phyloP scores from a whole-genome alignment of 2,329 filamentous ascomycete genomes.

The Hypoxylon sp. region DNA sequence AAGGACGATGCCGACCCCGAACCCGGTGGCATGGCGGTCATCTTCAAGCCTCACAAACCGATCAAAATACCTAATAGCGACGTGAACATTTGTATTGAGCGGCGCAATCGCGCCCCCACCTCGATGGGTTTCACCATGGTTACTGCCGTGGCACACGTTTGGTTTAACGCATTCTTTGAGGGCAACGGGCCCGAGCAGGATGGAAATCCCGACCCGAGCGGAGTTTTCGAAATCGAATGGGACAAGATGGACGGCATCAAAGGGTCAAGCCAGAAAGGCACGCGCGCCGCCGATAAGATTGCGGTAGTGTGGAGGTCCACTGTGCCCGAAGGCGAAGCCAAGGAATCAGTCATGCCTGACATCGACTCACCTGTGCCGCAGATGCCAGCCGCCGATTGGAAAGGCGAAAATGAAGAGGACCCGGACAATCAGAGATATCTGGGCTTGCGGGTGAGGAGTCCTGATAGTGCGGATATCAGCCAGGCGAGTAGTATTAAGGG shows the following conservation, averaged over 20 bases:
- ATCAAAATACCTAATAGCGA: conserved; percentile 85
- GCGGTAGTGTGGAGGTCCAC: conserved; percentile 84
- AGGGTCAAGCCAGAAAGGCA: conserved; percentile 86
- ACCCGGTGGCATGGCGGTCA: conserved; percentile 77
- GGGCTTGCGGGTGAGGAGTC: conserved; percentile 76
- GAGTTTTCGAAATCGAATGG: conserved; percentile 72
- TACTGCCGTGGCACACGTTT: conserved; percentile 92
- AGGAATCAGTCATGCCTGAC: conserved; percentile 69
- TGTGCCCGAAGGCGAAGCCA: conserved; percentile 44
- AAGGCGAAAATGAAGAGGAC: conserved; percentile 66
- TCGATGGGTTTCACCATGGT: conserved; percentile 89
- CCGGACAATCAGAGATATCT: conserved; percentile 72
- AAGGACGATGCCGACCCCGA: conserved; percentile 60
- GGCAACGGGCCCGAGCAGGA: conserved; percentile 79
- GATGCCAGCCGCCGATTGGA: conserved; percentile 80
- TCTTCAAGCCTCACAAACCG: conserved; percentile 79
- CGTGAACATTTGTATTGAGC: conserved; percentile 90
- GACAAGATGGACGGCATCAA: conserved; percentile 93
- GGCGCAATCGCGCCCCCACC: conserved; percentile 83
- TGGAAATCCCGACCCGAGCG: conserved; percentile 77
- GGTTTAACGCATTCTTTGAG: conserved; percentile 97
- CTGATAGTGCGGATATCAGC: conserved; percentile 77
- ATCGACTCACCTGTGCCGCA: conserved; percentile 79
- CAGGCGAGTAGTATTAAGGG: conserved; percentile 78
- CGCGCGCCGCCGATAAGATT: conserved; percentile 83